Percentiles rank a stretch among this genome's conserved stretches.
These are phyloP conservation scores for Russula brevipes DNA, from an alignment of 768 basidiomycete genomes.

Conservation along the genomic window DNA sequence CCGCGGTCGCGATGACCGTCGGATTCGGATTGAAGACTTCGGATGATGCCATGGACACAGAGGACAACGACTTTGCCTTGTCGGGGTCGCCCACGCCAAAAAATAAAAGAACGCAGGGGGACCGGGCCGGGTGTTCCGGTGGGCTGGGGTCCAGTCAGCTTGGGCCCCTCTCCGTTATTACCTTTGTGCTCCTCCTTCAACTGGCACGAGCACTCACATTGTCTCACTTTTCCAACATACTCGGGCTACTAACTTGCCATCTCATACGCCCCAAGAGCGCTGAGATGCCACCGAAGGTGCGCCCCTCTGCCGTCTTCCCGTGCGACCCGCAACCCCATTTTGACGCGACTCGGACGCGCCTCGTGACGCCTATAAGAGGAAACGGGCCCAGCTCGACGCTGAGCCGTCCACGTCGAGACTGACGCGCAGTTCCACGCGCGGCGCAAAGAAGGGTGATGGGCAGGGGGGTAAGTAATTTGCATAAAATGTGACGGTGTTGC, in stretches of 20 bases:
- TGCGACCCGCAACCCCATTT: not conserved
- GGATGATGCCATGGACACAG: conserved; percentile 37
- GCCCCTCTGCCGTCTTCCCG: not conserved
- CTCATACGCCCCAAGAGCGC: conserved; percentile 3
- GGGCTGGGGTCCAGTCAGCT: no score
- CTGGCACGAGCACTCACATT: conserved; percentile 1
- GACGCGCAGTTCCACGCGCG: conserved; percentile 44
- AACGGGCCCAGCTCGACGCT: conserved; percentile 42
- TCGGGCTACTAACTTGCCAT: conserved; percentile 15
- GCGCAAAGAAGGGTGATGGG: conserved; percentile 29
- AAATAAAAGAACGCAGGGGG: no score
- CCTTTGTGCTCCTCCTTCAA: not conserved
- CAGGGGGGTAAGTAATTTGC: conserved; percentile 23
- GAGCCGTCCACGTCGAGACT: conserved; percentile 40
- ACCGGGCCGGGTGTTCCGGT: conserved; percentile 6
- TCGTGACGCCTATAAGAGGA: conserved; percentile 42
- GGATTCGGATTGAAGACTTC: conserved; percentile 90
- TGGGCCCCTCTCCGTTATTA: not conserved
- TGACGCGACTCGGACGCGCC: conserved; percentile 11
- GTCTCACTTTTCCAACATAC: conserved; percentile 17
- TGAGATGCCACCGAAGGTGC: conserved; percentile 24
- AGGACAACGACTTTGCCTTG: no score
- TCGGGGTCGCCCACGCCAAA: no score
- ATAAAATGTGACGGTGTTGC: not conserved
- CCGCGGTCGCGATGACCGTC: conserved; percentile 59